A percentile compares a stretch with the other conserved stretches of the same genome.
These are phyloP conservation scores for Cyclotella cryptica DNA, from an alignment of 108 stramenopile genomes.

Conservation along the genomic window DNA sequence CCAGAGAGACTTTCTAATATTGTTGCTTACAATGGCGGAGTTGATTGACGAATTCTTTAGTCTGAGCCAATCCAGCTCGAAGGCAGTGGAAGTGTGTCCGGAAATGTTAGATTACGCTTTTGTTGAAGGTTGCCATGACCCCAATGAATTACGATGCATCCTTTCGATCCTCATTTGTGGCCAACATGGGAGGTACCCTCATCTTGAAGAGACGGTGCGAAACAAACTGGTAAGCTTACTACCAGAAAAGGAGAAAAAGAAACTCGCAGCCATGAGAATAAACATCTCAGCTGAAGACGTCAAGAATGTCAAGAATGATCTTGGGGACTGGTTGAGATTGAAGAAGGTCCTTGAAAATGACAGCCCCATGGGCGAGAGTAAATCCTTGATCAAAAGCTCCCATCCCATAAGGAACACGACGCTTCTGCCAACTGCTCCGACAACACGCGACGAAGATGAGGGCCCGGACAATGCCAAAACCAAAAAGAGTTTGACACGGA, in stretches of 20 bases:
- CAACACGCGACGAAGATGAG: constrained; percentile 9
- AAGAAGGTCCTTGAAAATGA: neutral
- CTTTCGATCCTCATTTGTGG: constrained; percentile 50
- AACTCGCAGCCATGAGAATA: constrained; percentile 25
- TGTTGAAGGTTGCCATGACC: constrained; percentile 50
- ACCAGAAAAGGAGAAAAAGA: constrained; percentile 47
- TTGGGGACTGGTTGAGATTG: constrained; percentile 34
- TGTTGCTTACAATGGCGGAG: constrained; percentile 15
- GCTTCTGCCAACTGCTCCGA: constrained; percentile 4
- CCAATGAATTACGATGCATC: constrained; percentile 48
- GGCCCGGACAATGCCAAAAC: neutral
- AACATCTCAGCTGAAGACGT: constrained; percentile 34
- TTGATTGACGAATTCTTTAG: constrained; percentile 14
- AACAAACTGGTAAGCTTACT: constrained; percentile 46
- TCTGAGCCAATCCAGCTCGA: neutral
- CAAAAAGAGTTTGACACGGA: constrained; percentile 24
- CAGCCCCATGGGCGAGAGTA: neutral
- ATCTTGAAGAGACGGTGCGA: constrained; percentile 52
- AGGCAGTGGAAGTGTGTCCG: constrained; percentile 41
- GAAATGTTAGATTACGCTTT: constrained; percentile 83
- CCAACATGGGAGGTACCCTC: constrained; percentile 60
- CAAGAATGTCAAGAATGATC: constrained; percentile 19
- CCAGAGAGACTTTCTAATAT: neutral
- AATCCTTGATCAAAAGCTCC: neutral
- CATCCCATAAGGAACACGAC: neutral